Evolutionary conservation across 352 stramenopile genomes (phyloP), one percentile per base, ranked within the genome.

Genomic region (Thalassiosira hispida): DNA sequence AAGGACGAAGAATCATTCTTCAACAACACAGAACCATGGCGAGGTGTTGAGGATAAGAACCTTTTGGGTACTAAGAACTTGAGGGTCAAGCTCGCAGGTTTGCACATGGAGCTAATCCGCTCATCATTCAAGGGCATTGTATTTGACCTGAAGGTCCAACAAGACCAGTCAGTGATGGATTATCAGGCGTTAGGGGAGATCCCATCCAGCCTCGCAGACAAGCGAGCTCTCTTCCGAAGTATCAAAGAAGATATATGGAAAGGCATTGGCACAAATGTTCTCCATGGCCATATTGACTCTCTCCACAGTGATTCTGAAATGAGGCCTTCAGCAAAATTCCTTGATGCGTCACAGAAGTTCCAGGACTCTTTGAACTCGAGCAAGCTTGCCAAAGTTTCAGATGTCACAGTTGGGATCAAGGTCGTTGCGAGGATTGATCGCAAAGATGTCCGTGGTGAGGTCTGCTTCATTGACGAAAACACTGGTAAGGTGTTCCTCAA

Each of bases 1-100:
- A 40, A 69, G 8, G 78, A 89, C 12, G 94, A 96, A 84, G 52
- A 86, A 23, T 52, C 68, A 27, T 97, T 95, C 57, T 92, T 92
- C 69, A 44, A 59, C 25, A 75, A 64, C 29, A 80, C 44, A 6
- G 61, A 82, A 33, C 86, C 86, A 31, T 92, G 86, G 83, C 81
- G 72, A 68, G 61, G 40, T 40, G 49, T 88, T 8, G 33, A 62
- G 16, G 76, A 85, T 46, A 55, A 64, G n/a, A 82, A 44, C 33
- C 51, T 89, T 0, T 82, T 89, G 51, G 81, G 83, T 16, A 89
- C 85, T n/a, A 72, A 72, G 23, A 72, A 79, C n/a, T 52, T 92
- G 18, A 61, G 86, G 5, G 27, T 56, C 9, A 89, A 88, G 53
- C 61, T 90, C 4, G 76, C 71, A 16, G 38, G 64, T 7, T 53